Evolutionary conservation across 23 red algal genomes (phyloP).

Genomic region (Gracilaria vermiculophylla): DNA sequence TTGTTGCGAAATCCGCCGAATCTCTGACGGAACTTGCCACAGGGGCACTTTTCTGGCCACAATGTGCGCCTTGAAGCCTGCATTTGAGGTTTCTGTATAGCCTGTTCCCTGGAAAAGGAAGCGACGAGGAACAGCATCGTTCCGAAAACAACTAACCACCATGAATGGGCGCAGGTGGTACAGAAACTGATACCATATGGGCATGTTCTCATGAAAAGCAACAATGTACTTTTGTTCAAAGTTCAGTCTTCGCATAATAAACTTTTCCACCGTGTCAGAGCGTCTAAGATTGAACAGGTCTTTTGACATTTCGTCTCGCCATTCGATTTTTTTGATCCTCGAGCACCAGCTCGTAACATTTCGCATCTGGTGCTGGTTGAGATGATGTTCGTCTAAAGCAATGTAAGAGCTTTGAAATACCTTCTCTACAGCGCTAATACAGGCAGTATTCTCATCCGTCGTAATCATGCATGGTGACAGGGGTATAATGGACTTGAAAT

Average conservation of each 20-base stretch:
- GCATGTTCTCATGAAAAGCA: neutral
- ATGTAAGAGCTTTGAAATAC: constrained; percentile 15
- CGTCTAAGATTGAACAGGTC: constrained; percentile 4
- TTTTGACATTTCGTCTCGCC: neutral
- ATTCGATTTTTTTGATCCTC: neutral
- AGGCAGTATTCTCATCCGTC: neutral
- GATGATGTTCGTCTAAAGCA: neutral
- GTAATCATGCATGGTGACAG: constrained; percentile 17
- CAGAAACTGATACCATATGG: constrained; percentile 11
- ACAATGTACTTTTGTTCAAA: constrained; percentile 20
- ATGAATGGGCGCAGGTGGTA: neutral
- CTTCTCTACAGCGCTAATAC: neutral
- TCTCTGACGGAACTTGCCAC: neutral
- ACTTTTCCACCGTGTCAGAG: neutral
- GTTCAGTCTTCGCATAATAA: neutral
- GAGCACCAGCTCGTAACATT: neutral
- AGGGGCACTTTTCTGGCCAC: neutral
- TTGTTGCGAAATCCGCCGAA: neutral
- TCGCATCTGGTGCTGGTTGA: constrained; percentile 16
- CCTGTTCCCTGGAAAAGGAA: constrained; percentile 29
- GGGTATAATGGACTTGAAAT: neutral
- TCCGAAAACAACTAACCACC: neutral
- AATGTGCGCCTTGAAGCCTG: neutral
- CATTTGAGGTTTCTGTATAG: neutral
- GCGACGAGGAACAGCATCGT: neutral